phyloP scores from a whole-genome alignment of 2,329 filamentous ascomycete genomes.

The Scedosporium minutisporum region DNA sequence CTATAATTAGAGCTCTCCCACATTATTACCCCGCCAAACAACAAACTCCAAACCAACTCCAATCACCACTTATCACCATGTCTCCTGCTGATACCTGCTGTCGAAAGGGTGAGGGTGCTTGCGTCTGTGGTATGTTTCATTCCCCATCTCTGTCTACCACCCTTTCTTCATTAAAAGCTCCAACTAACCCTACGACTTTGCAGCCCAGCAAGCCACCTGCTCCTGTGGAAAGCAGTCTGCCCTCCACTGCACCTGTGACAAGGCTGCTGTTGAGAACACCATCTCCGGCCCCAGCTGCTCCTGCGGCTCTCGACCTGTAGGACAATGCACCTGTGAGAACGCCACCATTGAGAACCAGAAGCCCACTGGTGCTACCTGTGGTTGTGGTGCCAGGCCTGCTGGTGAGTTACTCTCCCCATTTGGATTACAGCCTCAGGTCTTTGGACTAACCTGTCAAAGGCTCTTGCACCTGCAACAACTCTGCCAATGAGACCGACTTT shows the following conservation, averaged over 20 bases:
- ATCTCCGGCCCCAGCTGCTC: slow-evolving; percentile 67
- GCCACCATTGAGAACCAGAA: slow-evolving; percentile 60
- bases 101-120: slow-evolving; percentile 7
- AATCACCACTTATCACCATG: neutral
- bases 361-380: slow-evolving; percentile 52
- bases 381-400: slow-evolving; percentile 66
- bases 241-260: slow-evolving; percentile 77
- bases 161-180: neutral
- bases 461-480: slow-evolving; percentile 78
- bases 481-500: slow-evolving; percentile 76
- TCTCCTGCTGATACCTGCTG: slow-evolving; percentile 5
- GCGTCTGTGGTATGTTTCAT: slow-evolving; percentile 5
- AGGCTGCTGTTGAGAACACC: slow-evolving; percentile 65
- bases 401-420: slow-evolving; percentile 35
- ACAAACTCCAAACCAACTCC: neutral
- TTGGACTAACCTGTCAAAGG: slow-evolving; percentile 24
- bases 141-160: neutral
- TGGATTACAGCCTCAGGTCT: neutral
- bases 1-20: neutral
- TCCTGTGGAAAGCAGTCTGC: slow-evolving; percentile 85
- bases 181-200: slow-evolving; percentile 1
- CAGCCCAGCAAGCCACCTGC: slow-evolving; percentile 61
- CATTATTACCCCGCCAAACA: neutral
- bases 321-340: slow-evolving; percentile 73
- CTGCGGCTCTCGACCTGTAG: slow-evolving; percentile 70